Evolutionary conservation across 192 early-diverging fungal genomes (phyloP), one percentile per base, ranked within the genome.

Genomic region (Coemansia sp.): DNA sequence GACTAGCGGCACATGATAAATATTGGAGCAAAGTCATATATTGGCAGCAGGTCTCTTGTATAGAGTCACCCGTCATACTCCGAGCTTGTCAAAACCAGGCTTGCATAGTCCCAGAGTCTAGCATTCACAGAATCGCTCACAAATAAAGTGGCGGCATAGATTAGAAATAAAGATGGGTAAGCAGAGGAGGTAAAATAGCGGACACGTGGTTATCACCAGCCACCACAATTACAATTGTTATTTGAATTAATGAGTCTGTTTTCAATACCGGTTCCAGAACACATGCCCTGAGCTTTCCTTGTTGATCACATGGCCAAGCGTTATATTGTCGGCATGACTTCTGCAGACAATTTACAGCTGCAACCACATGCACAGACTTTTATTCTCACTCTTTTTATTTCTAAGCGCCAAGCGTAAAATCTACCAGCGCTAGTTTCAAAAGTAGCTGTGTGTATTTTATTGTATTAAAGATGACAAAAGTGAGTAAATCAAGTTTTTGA

Each of bases 1-100:
- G 57, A 34, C 57, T 33, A 18, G 57, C 57, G 2, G 18, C 57
- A 31, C 57, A 60, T 60, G 57, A 34, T 60, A 36, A 60, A n/a
- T 38, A 60, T 60, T 60, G 24, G 31, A 60, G 33, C 16, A 33
- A 60, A 3, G 31, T 34, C 57, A 60, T 60, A 1, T 36, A 60
- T 60, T 36, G 16, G 15, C 31, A 33, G 20, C 49, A 33, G 31
- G 10, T 13, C 5, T 11, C 2, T 16, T 31, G 27, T 3, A 60
- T 16, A 60, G 15, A 34, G 33, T 4, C 27, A 15, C 18, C 57
- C 57, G 16, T 5, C 55, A 33, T 57, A 57, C 55, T 57, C 55
- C 20, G 6, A 8, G 6, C 29, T 16, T 7, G 33, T 16, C 33
- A 9, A 36, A 6, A 31, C 3, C 13, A 5, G 12, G 12, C 27